Percentiles rank a stretch among this genome's conserved stretches.
Conservation (phyloP, 371 early-diverging fungal genomes). For the Mucor plumbeus region DNA sequence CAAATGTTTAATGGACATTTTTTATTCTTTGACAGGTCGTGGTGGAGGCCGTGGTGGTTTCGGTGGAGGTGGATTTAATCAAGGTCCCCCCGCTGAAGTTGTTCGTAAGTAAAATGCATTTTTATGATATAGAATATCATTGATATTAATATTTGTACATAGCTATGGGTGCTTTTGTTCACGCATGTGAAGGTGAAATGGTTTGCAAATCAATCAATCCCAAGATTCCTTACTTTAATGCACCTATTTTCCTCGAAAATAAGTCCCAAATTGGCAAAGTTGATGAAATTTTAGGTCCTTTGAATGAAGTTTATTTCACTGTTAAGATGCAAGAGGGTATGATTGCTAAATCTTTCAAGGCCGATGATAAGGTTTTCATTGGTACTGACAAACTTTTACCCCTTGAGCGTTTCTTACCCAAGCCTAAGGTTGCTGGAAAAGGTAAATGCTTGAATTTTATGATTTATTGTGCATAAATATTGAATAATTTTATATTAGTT, state of each 20-base stretch:
- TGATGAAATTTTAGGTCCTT: slow-evolving; percentile 99
- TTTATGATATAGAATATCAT: background rate
- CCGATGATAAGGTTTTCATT: slow-evolving; percentile 90
- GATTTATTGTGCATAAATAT: background rate
- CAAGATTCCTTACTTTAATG: slow-evolving; percentile 99
- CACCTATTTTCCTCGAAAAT: slow-evolving; percentile 96
- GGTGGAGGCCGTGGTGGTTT: slow-evolving; percentile 75
- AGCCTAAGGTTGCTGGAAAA: slow-evolving; percentile 78
- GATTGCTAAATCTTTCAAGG: slow-evolving; percentile 90
- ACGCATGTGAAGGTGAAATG: slow-evolving; percentile 97
- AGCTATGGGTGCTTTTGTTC: slow-evolving; percentile 93
- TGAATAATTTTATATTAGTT: slow-evolving; percentile 12
- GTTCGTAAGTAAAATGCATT: slow-evolving; percentile 54
- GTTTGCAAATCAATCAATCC: slow-evolving; percentile 92
- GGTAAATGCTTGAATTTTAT: slow-evolving; percentile 37
- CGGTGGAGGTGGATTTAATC: slow-evolving; percentile 64
- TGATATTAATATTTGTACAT: slow-evolving; percentile 24
- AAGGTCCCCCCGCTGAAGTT: slow-evolving; percentile 82
- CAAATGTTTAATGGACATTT: background rate
- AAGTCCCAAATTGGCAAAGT: slow-evolving; percentile 99
- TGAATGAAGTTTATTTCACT: slow-evolving; percentile 97
- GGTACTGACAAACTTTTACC: slow-evolving; percentile 94
- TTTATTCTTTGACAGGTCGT: slow-evolving; percentile 49
- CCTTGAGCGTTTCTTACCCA: slow-evolving; percentile 95
- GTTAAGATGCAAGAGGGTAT: slow-evolving; percentile 96